A percentile compares a stretch with the other conserved stretches of the same genome.
Evolutionary conservation across 2,329 filamentous ascomycete species (phyloP).

Genomic region (Hyphodiscus sp.): DNA sequence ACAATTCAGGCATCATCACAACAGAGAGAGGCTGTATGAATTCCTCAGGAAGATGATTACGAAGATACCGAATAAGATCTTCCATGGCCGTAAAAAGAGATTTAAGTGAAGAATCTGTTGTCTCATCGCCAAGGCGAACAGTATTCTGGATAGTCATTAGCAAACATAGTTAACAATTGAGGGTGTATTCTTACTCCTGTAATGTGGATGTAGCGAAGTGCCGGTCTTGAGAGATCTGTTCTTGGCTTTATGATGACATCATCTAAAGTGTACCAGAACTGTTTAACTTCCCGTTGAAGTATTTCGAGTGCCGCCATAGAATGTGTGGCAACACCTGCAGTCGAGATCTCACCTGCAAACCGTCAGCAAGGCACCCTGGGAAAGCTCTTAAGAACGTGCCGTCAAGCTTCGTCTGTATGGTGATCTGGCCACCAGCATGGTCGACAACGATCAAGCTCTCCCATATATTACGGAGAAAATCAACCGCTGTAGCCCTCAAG

Average conservation of each 20-base stretch:
- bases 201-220: slow-evolving; percentile 36
- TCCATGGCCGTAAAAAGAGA: slow-evolving; percentile 49
- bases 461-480: slow-evolving; percentile 67
- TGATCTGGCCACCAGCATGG: slow-evolving; percentile 43
- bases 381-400: slow-evolving; percentile 2
- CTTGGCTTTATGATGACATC: slow-evolving; percentile 54
- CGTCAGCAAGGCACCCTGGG: not conserved
- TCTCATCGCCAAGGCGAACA: slow-evolving; percentile 36
- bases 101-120: slow-evolving; percentile 40
- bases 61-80: slow-evolving; percentile 45
- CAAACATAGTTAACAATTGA: not conserved
- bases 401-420: slow-evolving; percentile 35
- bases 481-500: slow-evolving; percentile 59
- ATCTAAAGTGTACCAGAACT: slow-evolving; percentile 58
- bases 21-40: slow-evolving; percentile 56
- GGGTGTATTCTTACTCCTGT: slow-evolving; percentile 32
- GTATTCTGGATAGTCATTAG: slow-evolving; percentile 31
- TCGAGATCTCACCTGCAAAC: not conserved
- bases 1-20: slow-evolving; percentile 63
- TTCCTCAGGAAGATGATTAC: slow-evolving; percentile 45
- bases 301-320: slow-evolving; percentile 55
- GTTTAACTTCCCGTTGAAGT: slow-evolving; percentile 51
- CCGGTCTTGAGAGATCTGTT: slow-evolving; percentile 37
- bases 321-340: slow-evolving; percentile 31
- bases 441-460: slow-evolving; percentile 59